A percentile compares a stretch with the other conserved stretches of the same genome.
phyloP scores from a whole-genome alignment of 116 monocot genomes.

The Phalaenopsis hybrid region DNA sequence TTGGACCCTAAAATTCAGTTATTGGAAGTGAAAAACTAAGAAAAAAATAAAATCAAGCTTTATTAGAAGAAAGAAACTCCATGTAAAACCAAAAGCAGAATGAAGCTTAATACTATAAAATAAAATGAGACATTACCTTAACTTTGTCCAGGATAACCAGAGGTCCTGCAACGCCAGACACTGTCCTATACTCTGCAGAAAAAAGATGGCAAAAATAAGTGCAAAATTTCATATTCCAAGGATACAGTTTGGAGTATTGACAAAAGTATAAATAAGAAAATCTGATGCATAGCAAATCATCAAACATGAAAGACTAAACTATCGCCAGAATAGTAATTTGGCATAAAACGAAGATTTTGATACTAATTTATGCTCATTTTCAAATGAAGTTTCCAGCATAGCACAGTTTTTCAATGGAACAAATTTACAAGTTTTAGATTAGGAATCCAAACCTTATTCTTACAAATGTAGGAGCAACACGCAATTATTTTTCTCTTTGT shows the following conservation, averaged over 20 bases:
- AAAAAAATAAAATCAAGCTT: background rate
- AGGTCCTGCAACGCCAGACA: conserved; percentile 93
- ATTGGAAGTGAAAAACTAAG: background rate
- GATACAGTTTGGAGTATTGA: background rate
- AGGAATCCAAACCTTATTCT: no score
- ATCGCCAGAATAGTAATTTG: no score
- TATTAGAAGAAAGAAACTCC: background rate
- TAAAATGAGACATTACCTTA: conserved; percentile 46
- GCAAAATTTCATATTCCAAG: background rate
- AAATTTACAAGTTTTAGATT: no score
- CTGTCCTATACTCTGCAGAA: conserved; percentile 82
- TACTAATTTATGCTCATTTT: no score
- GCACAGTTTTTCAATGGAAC: no score
- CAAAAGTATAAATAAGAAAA: background rate
- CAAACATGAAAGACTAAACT: no score
- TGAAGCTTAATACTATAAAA: background rate
- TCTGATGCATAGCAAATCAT: background rate
- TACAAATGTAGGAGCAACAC: no score
- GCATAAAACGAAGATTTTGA: no score
- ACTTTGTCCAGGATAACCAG: conserved; percentile 98
- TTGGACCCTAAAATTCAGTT: conserved; percentile 67
- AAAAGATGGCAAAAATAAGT: background rate
- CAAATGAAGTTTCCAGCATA: no score
- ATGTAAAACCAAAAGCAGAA: background rate
- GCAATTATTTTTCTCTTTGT: no score